A percentile compares a stretch with the other conserved stretches of the same genome.
These are phyloP conservation scores for Chlamydomonas reinhardtii DNA, from an alignment of 163 green algal species.

Conservation along the genomic window DNA sequence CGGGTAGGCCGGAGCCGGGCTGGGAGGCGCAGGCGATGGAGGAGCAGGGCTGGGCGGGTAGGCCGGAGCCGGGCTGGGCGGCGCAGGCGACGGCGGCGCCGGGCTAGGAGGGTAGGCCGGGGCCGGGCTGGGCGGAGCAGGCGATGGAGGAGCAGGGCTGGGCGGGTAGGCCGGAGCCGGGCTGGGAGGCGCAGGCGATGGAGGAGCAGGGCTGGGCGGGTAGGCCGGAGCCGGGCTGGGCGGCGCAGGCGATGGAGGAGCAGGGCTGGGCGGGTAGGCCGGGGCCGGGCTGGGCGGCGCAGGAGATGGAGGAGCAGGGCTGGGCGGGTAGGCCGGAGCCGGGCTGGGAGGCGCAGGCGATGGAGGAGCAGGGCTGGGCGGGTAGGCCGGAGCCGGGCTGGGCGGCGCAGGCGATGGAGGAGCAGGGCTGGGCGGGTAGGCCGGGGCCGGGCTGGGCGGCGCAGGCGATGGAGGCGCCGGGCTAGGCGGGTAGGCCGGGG, in stretches of 20 bases:
- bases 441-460: background rate
- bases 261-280: no score
- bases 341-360: background rate
- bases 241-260: no score
- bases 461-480: background rate
- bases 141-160: background rate
- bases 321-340: background rate
- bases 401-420: background rate
- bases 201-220: no score
- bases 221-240: no score
- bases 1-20: background rate
- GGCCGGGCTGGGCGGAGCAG: background rate
- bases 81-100: background rate
- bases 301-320: background rate
- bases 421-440: background rate
- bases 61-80: background rate
- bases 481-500: background rate
- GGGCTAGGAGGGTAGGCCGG: background rate
- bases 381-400: background rate
- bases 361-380: background rate
- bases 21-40: background rate
- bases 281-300: background rate
- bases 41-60: background rate
- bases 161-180: background rate
- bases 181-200: no score